phyloP scores from a whole-genome alignment of 176 grass and related monocot genomes.

The Zea mays region Zm-B73-REFERENCE-NAM-5.0 NC_050103.1:15917001-15917500 shows the following conservation, averaged over 20 bases:
- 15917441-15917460: background rate
- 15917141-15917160: conserved; percentile 41
- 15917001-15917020: background rate
- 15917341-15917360: conserved; percentile 59
- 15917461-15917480: background rate
- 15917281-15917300: conserved; percentile 47
- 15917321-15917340: conserved; percentile 25
- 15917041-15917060: background rate
- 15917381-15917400: conserved; percentile 3
- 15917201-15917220: conserved; percentile 20
- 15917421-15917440: conserved; percentile 27
- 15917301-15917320: conserved; percentile 55
- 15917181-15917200: conserved; percentile 32
- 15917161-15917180: conserved; percentile 49
- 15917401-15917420: conserved; percentile 26
- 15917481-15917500: conserved; percentile 26
- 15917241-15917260: conserved; percentile 49
- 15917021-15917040: background rate
- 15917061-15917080: conserved; percentile 88
- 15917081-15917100: conserved; percentile 84
- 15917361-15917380: conserved; percentile 17
- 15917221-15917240: conserved; percentile 21
- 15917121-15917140: conserved; percentile 44
- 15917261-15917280: conserved; percentile 46
- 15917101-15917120: conserved; percentile 73